Percentiles rank a stretch among this genome's conserved stretches.
Conservation (phyloP, 768 basidiomycete species). For the Boletus rex-veris region DNA sequence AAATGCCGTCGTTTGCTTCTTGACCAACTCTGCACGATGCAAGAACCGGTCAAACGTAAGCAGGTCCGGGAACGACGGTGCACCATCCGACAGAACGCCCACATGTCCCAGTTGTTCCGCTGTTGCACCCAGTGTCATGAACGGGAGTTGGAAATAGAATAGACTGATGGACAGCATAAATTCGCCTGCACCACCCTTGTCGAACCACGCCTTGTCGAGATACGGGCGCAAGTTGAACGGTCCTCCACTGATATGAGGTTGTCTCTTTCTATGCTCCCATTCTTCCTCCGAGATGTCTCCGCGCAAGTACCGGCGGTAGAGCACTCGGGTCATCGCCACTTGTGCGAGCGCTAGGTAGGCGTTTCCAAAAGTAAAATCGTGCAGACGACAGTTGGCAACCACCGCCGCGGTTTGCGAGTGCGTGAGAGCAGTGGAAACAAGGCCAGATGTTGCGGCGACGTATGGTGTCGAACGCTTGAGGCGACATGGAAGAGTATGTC, state of each 20-base stretch:
- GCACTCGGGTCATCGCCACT: constrained; percentile 48
- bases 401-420: constrained; percentile 31
- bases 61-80: constrained; percentile 41
- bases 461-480: constrained; percentile 33
- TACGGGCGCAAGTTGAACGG: constrained; percentile 51
- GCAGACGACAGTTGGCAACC: constrained; percentile 37
- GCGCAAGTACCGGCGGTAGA: constrained; percentile 43
- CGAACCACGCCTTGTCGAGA: constrained; percentile 46
- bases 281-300: constrained; percentile 49
- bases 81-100: constrained; percentile 3
- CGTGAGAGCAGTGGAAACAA: constrained; percentile 24
- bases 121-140: constrained; percentile 39
- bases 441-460: constrained; percentile 37
- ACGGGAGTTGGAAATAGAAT: constrained; percentile 40
- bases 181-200: constrained; percentile 42
- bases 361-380: constrained; percentile 49
- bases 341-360: constrained; percentile 49
- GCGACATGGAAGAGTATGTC: constrained; percentile 51
- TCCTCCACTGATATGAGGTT: constrained; percentile 48
- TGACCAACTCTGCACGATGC: constrained; percentile 37
- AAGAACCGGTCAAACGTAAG: constrained; percentile 46
- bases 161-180: constrained; percentile 43
- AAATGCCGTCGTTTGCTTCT: constrained; percentile 32
- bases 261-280: constrained; percentile 48
- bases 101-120: not conserved